Evolutionary conservation across 257 asterid species (phyloP).

Genomic region (Nicotiana noctiflora): DNA sequence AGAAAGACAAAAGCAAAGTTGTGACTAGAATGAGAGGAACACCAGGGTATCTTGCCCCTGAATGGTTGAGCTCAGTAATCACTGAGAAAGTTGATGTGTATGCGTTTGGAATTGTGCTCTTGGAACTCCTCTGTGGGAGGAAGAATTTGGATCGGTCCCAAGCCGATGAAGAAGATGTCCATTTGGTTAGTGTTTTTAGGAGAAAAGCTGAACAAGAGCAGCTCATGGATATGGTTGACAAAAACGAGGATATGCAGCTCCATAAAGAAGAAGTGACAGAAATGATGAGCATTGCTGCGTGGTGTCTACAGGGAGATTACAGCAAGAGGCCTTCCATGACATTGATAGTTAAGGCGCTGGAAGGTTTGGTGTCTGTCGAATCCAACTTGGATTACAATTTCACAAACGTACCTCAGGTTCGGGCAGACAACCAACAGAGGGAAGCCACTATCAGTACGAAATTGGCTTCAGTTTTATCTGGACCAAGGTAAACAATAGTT

Average conservation of each 20-base stretch:
- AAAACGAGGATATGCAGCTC: slow-evolving; percentile 13
- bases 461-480: slow-evolving; percentile 6
- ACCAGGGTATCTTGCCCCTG: slow-evolving; percentile 25
- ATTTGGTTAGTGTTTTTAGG: slow-evolving; percentile 14
- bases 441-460: not conserved
- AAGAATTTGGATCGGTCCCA: slow-evolving; percentile 11
- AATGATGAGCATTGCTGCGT: slow-evolving; percentile 14
- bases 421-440: not conserved
- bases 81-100: slow-evolving; percentile 24
- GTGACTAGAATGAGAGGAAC: slow-evolving; percentile 25
- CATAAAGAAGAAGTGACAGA: slow-evolving; percentile 3
- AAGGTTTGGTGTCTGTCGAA: slow-evolving; percentile 9
- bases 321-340: slow-evolving; percentile 27
- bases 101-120: slow-evolving; percentile 20
- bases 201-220: slow-evolving; percentile 1
- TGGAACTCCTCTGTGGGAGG: slow-evolving; percentile 20
- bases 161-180: slow-evolving; percentile 11
- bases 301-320: slow-evolving; percentile 16
- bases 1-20: slow-evolving; percentile 14
- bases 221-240: slow-evolving; percentile 15
- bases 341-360: slow-evolving; percentile 19
- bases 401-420: not conserved
- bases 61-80: slow-evolving; percentile 14
- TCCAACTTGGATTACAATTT: not conserved
- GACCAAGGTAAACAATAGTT: slow-evolving; percentile 15